Evolutionary conservation across 768 basidiomycete species (phyloP).

Genomic region (Russula ochroleuca): DNA sequence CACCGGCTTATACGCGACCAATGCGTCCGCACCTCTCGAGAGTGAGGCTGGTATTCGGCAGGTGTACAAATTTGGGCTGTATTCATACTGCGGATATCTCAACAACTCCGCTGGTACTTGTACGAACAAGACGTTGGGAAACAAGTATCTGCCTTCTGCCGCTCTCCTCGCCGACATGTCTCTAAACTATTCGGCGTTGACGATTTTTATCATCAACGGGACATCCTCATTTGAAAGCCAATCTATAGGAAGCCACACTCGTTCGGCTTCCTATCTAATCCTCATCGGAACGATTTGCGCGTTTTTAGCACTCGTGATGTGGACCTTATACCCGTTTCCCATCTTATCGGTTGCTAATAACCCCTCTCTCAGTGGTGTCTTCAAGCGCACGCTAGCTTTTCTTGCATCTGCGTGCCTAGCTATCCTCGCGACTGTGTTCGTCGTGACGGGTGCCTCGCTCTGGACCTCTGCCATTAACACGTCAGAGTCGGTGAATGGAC

Average conservation of each 20-base stretch:
- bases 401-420: constrained; percentile 62
- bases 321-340: constrained; percentile 32
- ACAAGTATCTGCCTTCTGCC: constrained; percentile 60
- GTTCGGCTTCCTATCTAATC: constrained; percentile 71
- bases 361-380: constrained; percentile 49
- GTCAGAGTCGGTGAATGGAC: constrained; percentile 52
- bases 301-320: constrained; percentile 64
- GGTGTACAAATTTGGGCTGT: constrained; percentile 75
- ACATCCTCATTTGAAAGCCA: constrained; percentile 51
- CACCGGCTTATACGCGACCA: constrained; percentile 58
- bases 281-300: constrained; percentile 68
- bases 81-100: constrained; percentile 73
- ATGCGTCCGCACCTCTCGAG: constrained; percentile 59
- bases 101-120: constrained; percentile 57
- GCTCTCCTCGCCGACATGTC: constrained; percentile 64
- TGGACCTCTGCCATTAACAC: constrained; percentile 77
- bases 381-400: constrained; percentile 61
- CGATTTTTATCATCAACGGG: constrained; percentile 48
- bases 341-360: constrained; percentile 8
- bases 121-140: constrained; percentile 54
- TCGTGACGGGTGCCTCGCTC: constrained; percentile 66
- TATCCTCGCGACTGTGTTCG: constrained; percentile 52
- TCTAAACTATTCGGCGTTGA: constrained; percentile 54
- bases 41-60: constrained; percentile 57
- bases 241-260: constrained; percentile 59